These are phyloP conservation scores for Yamadazyma paraphyllophila DNA, from an alignment of 805 yeast genomes.

Conservation along the genomic window DNA sequence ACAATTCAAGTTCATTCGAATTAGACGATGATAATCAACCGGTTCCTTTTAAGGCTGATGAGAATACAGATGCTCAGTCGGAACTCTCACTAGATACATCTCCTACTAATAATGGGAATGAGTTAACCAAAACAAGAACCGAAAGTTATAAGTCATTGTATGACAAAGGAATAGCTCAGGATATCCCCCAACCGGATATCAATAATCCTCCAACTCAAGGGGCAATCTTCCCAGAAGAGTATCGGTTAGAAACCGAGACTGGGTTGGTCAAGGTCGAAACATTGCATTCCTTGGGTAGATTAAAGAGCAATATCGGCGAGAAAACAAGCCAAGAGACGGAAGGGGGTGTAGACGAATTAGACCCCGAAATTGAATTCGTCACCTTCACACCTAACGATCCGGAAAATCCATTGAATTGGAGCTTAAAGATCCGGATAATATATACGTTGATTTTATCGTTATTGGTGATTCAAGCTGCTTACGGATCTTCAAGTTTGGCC, in stretches of 20 bases:
- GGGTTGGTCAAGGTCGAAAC: constrained; percentile 84
- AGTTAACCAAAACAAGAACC: constrained; percentile 37
- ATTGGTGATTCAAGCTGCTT: constrained; percentile 85
- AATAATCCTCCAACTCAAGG: constrained; percentile 45
- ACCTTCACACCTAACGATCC: constrained; percentile 80
- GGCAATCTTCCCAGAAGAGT: constrained; percentile 91
- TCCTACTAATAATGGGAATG: constrained; percentile 6
- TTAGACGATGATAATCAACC: constrained; percentile 9
- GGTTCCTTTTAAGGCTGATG: constrained; percentile 5
- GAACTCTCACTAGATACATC: constrained; percentile 8
- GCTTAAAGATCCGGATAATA: constrained; percentile 49
- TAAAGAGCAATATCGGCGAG: constrained; percentile 2
- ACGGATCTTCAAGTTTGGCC: constrained; percentile 88
- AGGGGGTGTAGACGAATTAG: constrained; percentile 25
- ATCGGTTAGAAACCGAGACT: constrained; percentile 81
- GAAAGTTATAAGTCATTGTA: constrained; percentile 73
- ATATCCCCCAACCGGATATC: constrained; percentile 53
- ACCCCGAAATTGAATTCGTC: constrained; percentile 77
- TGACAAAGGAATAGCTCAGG: constrained; percentile 58
- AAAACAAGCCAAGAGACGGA: constrained; percentile 7
- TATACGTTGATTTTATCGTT: constrained; percentile 69
- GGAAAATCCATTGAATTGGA: constrained; percentile 90
- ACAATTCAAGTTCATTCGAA: constrained; percentile 8
- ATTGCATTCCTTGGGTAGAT: constrained; percentile 64
- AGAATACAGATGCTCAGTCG: constrained; percentile 12